Evolutionary conservation across 31 red algal genomes (phyloP).

Genomic region (Odonthalia washingtoniensis): DNA sequence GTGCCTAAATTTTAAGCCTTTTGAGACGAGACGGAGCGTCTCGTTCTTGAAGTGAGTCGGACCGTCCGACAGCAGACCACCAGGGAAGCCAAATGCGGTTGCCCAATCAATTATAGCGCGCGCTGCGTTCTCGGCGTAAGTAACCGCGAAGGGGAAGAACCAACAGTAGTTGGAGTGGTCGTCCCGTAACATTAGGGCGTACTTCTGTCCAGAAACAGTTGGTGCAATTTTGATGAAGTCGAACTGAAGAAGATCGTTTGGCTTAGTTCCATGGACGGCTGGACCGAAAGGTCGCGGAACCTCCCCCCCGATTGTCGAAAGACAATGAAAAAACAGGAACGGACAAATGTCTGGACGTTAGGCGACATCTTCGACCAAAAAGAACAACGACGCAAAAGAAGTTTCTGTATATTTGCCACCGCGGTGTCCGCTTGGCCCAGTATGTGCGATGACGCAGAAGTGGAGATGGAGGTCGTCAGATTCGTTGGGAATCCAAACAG

Average conservation of each 20-base stretch:
- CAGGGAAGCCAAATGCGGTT: neutral
- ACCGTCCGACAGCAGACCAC: neutral
- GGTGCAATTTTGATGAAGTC: neutral
- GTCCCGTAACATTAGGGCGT: neutral
- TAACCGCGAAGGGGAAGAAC: conserved; percentile 10
- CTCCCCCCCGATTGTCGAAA: conserved; percentile 5
- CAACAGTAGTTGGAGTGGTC: conserved; percentile 20
- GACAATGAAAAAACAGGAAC: conserved; percentile 10
- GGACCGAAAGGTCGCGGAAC: neutral
- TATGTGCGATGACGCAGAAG: conserved; percentile 7
- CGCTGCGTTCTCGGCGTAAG: neutral
- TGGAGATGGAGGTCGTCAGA: neutral
- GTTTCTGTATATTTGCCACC: neutral
- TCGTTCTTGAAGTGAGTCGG: conserved; percentile 9
- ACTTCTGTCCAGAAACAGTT: neutral
- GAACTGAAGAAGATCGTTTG: conserved; percentile 20
- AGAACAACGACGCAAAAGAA: neutral
- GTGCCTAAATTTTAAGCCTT: neutral
- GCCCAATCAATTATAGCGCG: neutral
- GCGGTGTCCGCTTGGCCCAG: neutral
- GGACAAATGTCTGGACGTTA: neutral
- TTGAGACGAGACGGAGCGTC: conserved; percentile 1
- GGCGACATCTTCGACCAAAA: neutral
- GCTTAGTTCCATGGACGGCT: neutral
- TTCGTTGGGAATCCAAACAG: neutral